These are phyloP conservation scores for Ceratobasidium sp. DNA, from an alignment of 1,284 basidiomycete species.

Conservation along the genomic window DNA sequence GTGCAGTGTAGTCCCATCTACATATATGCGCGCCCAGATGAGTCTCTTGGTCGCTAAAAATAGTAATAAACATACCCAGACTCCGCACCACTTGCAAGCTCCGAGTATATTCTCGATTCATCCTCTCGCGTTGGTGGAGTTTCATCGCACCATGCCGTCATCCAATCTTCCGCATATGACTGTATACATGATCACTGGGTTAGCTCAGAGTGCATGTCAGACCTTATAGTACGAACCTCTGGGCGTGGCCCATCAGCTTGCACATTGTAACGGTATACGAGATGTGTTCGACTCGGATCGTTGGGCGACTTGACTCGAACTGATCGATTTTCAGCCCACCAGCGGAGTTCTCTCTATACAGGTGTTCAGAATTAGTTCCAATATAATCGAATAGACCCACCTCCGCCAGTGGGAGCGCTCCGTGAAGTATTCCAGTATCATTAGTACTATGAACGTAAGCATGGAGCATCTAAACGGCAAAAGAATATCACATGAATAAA, in stretches of 20 bases:
- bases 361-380: not conserved
- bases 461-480: conserved; percentile 68
- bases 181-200: not conserved
- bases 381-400: conserved; percentile 45
- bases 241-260: conserved; percentile 87
- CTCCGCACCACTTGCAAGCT: conserved; percentile 90
- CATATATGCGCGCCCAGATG: not conserved
- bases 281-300: conserved; percentile 70
- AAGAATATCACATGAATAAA: not conserved
- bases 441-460: conserved; percentile 71
- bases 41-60: not conserved
- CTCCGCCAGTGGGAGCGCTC: conserved; percentile 75
- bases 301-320: conserved; percentile 80
- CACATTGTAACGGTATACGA: conserved; percentile 80
- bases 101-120: conserved; percentile 74
- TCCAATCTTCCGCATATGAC: conserved; percentile 73
- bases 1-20: conserved; percentile 37
- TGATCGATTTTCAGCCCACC: conserved; percentile 87
- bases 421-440: conserved; percentile 71
- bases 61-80: conserved; percentile 62
- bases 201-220: not conserved
- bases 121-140: conserved; percentile 58
- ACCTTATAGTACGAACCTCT: conserved; percentile 66
- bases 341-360: conserved; percentile 72
- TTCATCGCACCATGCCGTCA: conserved; percentile 71